A percentile compares a stretch with the other conserved stretches of the same genome.
Evolutionary conservation across 1,139 yeast genomes (phyloP).

Genomic region (Zygosaccharomyces sapae): DNA sequence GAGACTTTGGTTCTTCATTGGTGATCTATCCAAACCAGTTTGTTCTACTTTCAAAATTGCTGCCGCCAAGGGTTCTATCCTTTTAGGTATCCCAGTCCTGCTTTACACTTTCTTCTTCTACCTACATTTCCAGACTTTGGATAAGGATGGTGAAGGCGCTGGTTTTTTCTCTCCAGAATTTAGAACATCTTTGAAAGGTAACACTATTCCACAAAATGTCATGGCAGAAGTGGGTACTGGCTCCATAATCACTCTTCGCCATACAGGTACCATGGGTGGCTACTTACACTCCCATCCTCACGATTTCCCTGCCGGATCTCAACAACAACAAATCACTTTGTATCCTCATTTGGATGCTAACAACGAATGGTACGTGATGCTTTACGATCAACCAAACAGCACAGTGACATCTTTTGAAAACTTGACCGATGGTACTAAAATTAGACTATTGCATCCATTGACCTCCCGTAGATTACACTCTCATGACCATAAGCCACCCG

Average conservation of each 20-base stretch:
- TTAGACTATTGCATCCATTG: constrained; percentile 67
- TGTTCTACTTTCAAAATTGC: constrained; percentile 40
- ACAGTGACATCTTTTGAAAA: constrained; percentile 54
- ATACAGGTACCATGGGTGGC: constrained; percentile 84
- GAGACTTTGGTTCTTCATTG: constrained; percentile 84
- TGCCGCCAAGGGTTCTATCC: constrained; percentile 46
- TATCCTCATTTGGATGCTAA: constrained; percentile 90
- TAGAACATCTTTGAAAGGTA: constrained; percentile 70
- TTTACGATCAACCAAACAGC: constrained; percentile 46
- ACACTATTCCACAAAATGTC: constrained; percentile 62
- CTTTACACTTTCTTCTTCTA: constrained; percentile 72
- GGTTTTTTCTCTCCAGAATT: constrained; percentile 88
- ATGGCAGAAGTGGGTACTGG: constrained; percentile 85
- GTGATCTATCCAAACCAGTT: constrained; percentile 58
- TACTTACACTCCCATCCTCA: constrained; percentile 90
- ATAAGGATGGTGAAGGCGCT: constrained; percentile 79
- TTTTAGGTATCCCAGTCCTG: constrained; percentile 65
- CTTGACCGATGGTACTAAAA: constrained; percentile 69
- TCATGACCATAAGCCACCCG: constrained; percentile 93
- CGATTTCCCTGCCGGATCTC: constrained; percentile 83
- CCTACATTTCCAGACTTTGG: constrained; percentile 68
- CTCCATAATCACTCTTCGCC: constrained; percentile 75
- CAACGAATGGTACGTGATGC: constrained; percentile 79
- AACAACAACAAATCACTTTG: constrained; percentile 90
- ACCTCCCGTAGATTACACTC: constrained; percentile 87